Conservation (phyloP, 495 filamentous ascomycete species). For the Daldinia grandis region DNA sequence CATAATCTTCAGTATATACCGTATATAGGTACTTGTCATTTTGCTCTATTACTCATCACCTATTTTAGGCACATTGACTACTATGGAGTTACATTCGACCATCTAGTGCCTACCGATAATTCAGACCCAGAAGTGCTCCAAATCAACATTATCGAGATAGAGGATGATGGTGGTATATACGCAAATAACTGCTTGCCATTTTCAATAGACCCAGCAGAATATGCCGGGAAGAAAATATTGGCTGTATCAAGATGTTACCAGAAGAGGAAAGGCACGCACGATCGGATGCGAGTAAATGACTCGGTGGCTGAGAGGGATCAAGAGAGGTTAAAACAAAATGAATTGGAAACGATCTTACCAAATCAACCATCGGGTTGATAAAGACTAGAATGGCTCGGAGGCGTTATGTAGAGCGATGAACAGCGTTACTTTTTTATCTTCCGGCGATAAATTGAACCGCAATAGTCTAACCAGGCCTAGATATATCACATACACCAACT, state of each 20-base stretch:
- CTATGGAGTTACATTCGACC: neutral
- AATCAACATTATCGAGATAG: neutral
- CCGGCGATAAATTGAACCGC: too few relatives aligned
- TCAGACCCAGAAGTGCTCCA: neutral
- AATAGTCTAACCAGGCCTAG: too few relatives aligned
- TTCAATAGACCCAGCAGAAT: neutral
- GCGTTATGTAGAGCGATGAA: too few relatives aligned
- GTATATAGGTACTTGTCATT: too few relatives aligned
- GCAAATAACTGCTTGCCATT: neutral
- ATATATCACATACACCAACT: too few relatives aligned
- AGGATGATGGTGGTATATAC: neutral
- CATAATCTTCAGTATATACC: neutral
- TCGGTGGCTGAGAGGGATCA: neutral
- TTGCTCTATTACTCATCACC: neutral
- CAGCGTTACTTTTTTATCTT: too few relatives aligned
- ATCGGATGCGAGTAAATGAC: neutral
- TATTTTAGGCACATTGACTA: neutral
- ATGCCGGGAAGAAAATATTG: neutral
- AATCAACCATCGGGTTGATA: too few relatives aligned
- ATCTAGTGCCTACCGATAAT: neutral
- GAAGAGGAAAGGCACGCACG: neutral
- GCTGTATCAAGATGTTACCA: neutral
- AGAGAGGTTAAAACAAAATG: neutral
- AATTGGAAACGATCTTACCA: too few relatives aligned
- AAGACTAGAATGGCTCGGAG: too few relatives aligned